Percentiles rank a stretch among this genome's conserved stretches.
Conservation (phyloP, 1,139 yeast genomes). For the Suhomyces chickasaworum region DNA sequence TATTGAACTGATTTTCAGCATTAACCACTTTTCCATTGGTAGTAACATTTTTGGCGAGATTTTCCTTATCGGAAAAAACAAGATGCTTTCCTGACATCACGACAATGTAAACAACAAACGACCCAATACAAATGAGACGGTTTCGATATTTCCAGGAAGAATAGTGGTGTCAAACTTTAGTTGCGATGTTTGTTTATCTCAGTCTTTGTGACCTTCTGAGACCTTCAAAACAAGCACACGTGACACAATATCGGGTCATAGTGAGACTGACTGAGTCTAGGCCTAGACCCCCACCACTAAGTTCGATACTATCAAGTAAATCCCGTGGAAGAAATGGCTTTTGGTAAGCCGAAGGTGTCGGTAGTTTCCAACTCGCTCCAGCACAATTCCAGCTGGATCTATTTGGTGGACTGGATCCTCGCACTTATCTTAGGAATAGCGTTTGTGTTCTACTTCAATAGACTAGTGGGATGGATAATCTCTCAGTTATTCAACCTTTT, state of each 20-base stretch:
- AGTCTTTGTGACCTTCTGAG: constrained; percentile 2
- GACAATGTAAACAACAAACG: not conserved
- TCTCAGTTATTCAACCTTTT: constrained; percentile 53
- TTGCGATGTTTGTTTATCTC: constrained; percentile 8
- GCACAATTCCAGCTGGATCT: constrained; percentile 72
- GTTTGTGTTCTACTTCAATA: constrained; percentile 73
- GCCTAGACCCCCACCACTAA: not conserved
- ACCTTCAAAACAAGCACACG: not conserved
- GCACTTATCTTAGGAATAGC: constrained; percentile 63
- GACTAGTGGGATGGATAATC: constrained; percentile 65
- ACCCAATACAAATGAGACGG: not conserved
- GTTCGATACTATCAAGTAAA: not conserved
- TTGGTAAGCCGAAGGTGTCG: constrained; percentile 30
- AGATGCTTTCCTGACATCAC: constrained; percentile 6
- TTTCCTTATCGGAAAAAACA: constrained; percentile 17
- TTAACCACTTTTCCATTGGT: constrained; percentile 6
- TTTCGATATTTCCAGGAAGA: not conserved
- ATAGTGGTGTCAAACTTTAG: not conserved
- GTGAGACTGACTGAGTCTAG: no score
- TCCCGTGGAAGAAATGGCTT: constrained; percentile 19
- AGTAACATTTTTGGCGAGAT: constrained; percentile 10
- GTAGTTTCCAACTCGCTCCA: constrained; percentile 23
- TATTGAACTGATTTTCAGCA: constrained; percentile 8
- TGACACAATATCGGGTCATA: not conserved
- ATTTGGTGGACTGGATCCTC: constrained; percentile 79